Evolutionary conservation across 2,329 filamentous ascomycete species (phyloP).

Genomic region (Aspergillus alliaceus): DNA sequence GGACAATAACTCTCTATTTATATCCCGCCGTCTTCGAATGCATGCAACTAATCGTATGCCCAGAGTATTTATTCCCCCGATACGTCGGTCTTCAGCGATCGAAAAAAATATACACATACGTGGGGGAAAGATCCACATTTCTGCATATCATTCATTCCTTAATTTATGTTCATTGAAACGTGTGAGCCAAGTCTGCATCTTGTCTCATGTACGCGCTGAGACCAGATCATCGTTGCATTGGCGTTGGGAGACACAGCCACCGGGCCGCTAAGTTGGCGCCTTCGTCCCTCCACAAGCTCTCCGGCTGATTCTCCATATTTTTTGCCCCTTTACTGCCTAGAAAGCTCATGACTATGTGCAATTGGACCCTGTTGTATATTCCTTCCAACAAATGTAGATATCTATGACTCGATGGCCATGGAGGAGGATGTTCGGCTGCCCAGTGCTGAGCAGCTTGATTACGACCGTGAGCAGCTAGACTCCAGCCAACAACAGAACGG

Average conservation of each 20-base stretch:
- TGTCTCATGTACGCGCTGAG: neutral
- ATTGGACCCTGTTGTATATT: conserved; percentile 19
- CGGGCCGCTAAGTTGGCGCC: conserved; percentile 15
- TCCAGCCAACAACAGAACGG: conserved; percentile 9
- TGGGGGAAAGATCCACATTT: neutral
- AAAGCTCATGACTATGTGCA: conserved; percentile 14
- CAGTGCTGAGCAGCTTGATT: conserved; percentile 16
- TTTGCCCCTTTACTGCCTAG: conserved; percentile 7
- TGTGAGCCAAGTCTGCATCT: conserved; percentile 4
- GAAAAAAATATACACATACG: too few species aligned
- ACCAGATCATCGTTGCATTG: conserved; percentile 18
- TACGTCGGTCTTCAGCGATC: neutral
- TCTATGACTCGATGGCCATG: conserved; percentile 20
- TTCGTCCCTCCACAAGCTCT: conserved; percentile 8
- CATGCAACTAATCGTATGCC: neutral
- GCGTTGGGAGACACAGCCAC: conserved; percentile 20
- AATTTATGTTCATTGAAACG: too few species aligned
- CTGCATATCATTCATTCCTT: neutral
- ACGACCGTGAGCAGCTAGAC: conserved; percentile 5
- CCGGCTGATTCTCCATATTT: conserved; percentile 1
- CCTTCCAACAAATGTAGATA: conserved; percentile 17
- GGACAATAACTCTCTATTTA: conserved; percentile 11
- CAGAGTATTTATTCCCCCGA: neutral
- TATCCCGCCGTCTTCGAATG: conserved; percentile 4
- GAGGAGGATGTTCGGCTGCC: conserved; percentile 23